Evolutionary conservation across 768 basidiomycete genomes (phyloP), one percentile per base, ranked within the genome.

Genomic region (Pleurotus citrinopileatus): DNA sequence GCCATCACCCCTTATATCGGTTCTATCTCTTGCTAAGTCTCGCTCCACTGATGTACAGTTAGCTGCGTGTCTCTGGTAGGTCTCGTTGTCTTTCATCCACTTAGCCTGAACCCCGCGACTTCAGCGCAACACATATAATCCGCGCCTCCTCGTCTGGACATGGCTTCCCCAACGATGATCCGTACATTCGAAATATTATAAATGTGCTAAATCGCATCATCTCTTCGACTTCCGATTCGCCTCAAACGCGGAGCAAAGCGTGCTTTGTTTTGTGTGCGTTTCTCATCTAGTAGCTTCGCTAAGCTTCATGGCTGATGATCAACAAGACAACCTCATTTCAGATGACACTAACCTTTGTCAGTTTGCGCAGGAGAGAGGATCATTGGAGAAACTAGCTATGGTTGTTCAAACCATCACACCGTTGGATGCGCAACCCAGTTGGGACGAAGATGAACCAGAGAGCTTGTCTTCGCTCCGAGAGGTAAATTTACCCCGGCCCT

Each of bases 261-360:
- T 92, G 91, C 63, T 89, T 88, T 62, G 79, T 87, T 13, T 68
- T 96, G 0, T 84, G 90, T 93, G 55, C 12, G 84, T 76, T 38
- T 54, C 32, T 47, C 28, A 45, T 32, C 29, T n/a, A n/a, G n/a
- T n/a, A n/a, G n/a, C n/a, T 44, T 42, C 20, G 54, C 17, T 8
- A 27, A 52, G 25, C 8, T 20, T 27, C 12, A 23, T 42, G 5
- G 36, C 6, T 6, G 23, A 15, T 54, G 13, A 29, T n/a, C 25
- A 2, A 28, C 13, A 53, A 83, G 87, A 86, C 66, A 64, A 83
- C 63, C 77, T 96, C 1, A 83, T 91, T 2, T 71, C 76, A 15
- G 94, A 95, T 59, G 82, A 93, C 61, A 72, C 76, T 0, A 72
- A 77, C 1, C 72, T 94, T 0, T 87, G 89, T 59, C 72, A 84